Base-by-base conservation (phyloP, 2,329 filamentous ascomycete species). In the Trichoderma atroviride region DNA sequence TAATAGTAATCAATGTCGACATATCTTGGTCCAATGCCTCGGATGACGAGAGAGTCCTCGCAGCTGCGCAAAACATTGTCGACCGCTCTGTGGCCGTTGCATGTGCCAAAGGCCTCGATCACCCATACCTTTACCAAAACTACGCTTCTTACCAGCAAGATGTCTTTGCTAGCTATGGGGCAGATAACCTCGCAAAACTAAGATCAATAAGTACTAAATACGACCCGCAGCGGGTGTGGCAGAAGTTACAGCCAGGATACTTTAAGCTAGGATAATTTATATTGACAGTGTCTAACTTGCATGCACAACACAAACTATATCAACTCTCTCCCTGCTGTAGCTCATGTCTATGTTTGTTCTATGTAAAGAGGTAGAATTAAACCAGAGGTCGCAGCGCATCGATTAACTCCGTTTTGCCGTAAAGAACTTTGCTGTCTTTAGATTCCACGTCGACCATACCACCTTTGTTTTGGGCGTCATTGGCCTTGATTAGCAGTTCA, bases 91-190 rank as follows among this genome's bases (percentile, higher is more conserved):
- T 77, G 14, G 71, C 71, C 0, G 73, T 76, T 3, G 78, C 80
- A 11, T 72, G 75, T 53, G 72, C 75, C n/a, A 73, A 75, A 7
- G 78, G 77, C 0, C 70, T 81, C 0, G 74, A 79, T 50, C 76
- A 81, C 63, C 75, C 76, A 0, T 83, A 77, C 40, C 69, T 85
- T 16, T 69, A 65, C 14, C 60, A 83, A 59, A 85, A 85, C 72
- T 85, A 86, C 65, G 83, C 83, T 0, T 77, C 79, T 10, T 73
- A 75, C 43, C 76, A 76, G 31, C 82, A 85, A 71, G 73, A 81
- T 31, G 79, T 83, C 0, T 75, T 84, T 27, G 31, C 72, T 0
- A 74, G 78, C 13, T 86, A 85, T 62, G 82, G 83, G 0, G 37
- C 73, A 1, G 74, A 76, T 1, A 85, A 82, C 22, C 70, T 81